These are phyloP conservation scores for Boletus smithii DNA, from an alignment of 1,284 basidiomycete species.

Conservation along the genomic window DNA sequence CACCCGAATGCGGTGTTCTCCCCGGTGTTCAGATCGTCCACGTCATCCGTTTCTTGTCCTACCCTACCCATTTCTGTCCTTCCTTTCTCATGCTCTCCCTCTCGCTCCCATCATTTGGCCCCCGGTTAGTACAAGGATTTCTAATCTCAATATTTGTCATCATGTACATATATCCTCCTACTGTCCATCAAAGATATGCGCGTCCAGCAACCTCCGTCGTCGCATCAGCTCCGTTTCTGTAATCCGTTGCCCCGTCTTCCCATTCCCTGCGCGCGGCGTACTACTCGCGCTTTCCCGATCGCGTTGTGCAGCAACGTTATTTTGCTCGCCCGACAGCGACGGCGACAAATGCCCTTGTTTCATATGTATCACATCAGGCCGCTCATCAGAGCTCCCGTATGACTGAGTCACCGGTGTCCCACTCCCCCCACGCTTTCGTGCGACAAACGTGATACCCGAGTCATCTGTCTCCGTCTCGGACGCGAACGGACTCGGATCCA, in stretches of 20 bases:
- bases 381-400: conserved; percentile 21
- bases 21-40: conserved; percentile 7
- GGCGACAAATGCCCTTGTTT: conserved; percentile 22
- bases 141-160: neutral
- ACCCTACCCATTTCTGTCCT: conserved; percentile 4
- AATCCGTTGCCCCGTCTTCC: conserved; percentile 62
- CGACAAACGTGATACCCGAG: conserved; percentile 63
- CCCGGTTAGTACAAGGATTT: too few relatives aligned
- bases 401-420: conserved; percentile 23
- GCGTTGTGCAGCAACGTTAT: conserved; percentile 10
- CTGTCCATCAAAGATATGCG: conserved; percentile 47
- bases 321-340: conserved; percentile 5
- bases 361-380: conserved; percentile 17
- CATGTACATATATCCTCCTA: neutral
- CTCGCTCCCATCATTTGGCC: too few relatives aligned
- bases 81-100: too few relatives aligned
- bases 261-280: conserved; percentile 35
- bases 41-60: conserved; percentile 9
- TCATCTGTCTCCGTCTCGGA: conserved; percentile 66
- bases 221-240: conserved; percentile 78
- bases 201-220: conserved; percentile 65
- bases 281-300: conserved; percentile 29
- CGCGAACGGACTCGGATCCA: conserved; percentile 31
- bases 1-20: conserved; percentile 20
- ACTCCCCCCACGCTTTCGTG: conserved; percentile 45